Conservation (phyloP, 495 filamentous ascomycete species). For the Xylaria acuta region DNA sequence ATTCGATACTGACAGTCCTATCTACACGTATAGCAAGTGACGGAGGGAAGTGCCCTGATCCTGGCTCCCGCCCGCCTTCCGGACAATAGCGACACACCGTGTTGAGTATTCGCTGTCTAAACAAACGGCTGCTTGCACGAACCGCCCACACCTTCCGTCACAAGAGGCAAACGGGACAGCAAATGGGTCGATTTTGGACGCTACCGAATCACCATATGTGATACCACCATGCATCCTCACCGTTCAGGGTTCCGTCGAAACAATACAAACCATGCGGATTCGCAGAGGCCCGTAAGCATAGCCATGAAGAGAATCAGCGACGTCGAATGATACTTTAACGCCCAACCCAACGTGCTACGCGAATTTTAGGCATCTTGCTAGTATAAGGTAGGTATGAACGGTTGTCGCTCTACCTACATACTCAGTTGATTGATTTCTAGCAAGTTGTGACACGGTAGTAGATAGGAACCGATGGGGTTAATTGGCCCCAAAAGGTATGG, state of each 20-base stretch:
- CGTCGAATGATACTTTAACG: constrained; percentile 3
- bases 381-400: neutral
- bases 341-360: neutral
- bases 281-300: neutral
- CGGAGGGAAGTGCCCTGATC: constrained; percentile 2
- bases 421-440: neutral
- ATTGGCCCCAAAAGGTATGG: neutral
- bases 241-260: neutral
- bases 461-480: neutral
- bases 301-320: constrained; percentile 1
- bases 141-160: neutral
- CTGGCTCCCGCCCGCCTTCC: neutral
- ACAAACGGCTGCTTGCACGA: neutral
- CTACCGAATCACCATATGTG: neutral
- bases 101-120: neutral
- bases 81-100: neutral
- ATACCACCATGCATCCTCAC: neutral
- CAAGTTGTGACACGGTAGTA: neutral
- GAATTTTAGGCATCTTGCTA: neutral
- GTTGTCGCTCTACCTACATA: neutral
- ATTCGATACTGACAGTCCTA: neutral
- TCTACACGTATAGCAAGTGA: neutral
- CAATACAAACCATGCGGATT: neutral
- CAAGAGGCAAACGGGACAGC: neutral
- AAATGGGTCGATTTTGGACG: neutral